These are phyloP conservation scores for Mariannaea sp. DNA, from an alignment of 2,329 filamentous ascomycete genomes.

Conservation along the genomic window DNA sequence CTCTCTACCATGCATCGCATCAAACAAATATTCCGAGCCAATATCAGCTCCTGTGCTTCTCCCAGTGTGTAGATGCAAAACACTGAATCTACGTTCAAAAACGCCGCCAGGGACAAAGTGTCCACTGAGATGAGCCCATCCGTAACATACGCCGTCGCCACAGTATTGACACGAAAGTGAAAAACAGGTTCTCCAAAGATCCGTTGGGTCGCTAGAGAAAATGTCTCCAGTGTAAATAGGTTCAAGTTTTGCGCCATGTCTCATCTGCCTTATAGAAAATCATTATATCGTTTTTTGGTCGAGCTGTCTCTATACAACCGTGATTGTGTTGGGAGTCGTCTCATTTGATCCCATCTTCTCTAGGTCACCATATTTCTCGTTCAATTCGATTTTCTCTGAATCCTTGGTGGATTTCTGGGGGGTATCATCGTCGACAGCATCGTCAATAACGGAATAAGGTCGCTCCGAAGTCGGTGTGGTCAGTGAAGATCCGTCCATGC, in stretches of 20 bases:
- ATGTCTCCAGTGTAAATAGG: conserved; percentile 27
- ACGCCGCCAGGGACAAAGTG: conserved; percentile 28
- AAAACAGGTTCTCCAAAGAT: conserved; percentile 31
- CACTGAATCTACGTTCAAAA: conserved; percentile 27
- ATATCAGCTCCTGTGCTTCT: conserved; percentile 31
- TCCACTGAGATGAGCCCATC: conserved; percentile 26
- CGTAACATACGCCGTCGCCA: conserved; percentile 34
- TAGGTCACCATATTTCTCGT: conserved; percentile 31
- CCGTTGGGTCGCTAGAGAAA: conserved; percentile 15
- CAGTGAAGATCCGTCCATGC: conserved; percentile 44
- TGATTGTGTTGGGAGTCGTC: conserved; percentile 32
- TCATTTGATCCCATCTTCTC: conserved; percentile 34
- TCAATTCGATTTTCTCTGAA: conserved; percentile 28
- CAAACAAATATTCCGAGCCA: conserved; percentile 21
- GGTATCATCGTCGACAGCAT: conserved; percentile 40
- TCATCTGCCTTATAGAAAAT: conserved; percentile 30
- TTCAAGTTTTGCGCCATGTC: conserved; percentile 29
- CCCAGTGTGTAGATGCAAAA: conserved; percentile 30
- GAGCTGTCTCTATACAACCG: conserved; percentile 33
- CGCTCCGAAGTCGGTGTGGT: conserved; percentile 48
- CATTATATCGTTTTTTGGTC: conserved; percentile 28
- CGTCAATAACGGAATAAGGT: conserved; percentile 41
- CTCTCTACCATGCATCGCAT: conserved; percentile 21
- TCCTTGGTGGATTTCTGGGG: conserved; percentile 37
- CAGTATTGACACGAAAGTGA: conserved; percentile 37